Conservation (phyloP, 2,329 filamentous ascomycete genomes). For the Fusarium liriodendri region DNA sequence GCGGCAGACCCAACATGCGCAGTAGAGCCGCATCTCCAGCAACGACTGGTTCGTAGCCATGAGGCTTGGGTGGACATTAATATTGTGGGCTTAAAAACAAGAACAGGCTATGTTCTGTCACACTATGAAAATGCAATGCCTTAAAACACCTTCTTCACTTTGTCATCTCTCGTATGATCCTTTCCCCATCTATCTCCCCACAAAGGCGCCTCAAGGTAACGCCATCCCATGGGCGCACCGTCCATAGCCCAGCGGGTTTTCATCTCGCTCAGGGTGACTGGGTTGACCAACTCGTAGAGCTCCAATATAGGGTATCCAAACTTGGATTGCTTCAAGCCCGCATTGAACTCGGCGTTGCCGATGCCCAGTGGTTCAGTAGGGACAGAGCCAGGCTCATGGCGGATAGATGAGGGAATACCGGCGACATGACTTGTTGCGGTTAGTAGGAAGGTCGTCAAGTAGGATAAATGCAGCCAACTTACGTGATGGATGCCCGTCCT, state of each 20-base stretch:
- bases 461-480: conserved; percentile 10
- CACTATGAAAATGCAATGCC: background rate
- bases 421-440: conserved; percentile 22
- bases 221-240: conserved; percentile 44
- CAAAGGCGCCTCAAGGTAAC: conserved; percentile 31
- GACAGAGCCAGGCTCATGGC: conserved; percentile 30
- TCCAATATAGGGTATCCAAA: conserved; percentile 45
- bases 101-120: background rate
- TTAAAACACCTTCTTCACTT: conserved; percentile 17
- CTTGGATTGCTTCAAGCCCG: conserved; percentile 40
- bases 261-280: conserved; percentile 40
- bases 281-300: conserved; percentile 36
- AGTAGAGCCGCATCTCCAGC: background rate
- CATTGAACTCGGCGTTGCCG: conserved; percentile 46
- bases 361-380: conserved; percentile 39
- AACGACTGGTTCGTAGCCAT: background rate
- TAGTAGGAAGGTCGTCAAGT: background rate
- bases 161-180: conserved; percentile 1
- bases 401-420: conserved; percentile 6
- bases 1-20: background rate
- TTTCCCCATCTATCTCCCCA: conserved; percentile 42
- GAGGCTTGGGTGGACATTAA: background rate
- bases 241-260: conserved; percentile 38
- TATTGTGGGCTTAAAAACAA: background rate
- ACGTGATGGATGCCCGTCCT: conserved; percentile 39